Conservation (phyloP, 163 green algal genomes). For the Scenedesmus sp. region DNA sequence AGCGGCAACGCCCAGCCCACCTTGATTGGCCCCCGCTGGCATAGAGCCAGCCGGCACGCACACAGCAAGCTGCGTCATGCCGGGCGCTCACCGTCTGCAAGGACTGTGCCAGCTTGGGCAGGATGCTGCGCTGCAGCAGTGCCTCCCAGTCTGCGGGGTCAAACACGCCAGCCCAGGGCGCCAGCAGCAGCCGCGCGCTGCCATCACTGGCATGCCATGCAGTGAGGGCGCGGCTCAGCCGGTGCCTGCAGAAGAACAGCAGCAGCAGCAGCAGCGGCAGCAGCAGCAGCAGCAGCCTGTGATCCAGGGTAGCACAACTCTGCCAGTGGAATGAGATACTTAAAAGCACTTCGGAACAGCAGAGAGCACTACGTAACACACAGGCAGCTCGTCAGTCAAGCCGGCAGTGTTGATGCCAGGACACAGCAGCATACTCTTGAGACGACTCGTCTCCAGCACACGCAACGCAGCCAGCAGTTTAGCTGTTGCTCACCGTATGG, state of each 20-base stretch:
- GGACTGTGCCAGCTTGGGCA: conserved; percentile 90
- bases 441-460: too few species aligned
- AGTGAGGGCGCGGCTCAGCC: conserved; percentile 29
- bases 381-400: too few species aligned
- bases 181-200: conserved; percentile 80
- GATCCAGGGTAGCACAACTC: not conserved
- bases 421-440: too few species aligned
- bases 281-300: not conserved
- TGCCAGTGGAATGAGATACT: too few species aligned
- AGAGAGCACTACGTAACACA: too few species aligned
- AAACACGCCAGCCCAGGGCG: conserved; percentile 94
- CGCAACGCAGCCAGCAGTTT: too few species aligned
- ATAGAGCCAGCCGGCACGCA: too few species aligned
- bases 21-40: too few species aligned
- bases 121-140: conserved; percentile 82
- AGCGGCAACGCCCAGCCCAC: too few species aligned
- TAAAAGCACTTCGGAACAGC: too few species aligned
- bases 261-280: not conserved
- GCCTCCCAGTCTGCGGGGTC: conserved; percentile 85
- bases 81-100: conserved; percentile 63
- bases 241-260: not conserved
- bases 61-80: too few species aligned
- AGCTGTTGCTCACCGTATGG: conserved; percentile 69
- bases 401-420: too few species aligned
- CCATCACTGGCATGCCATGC: conserved; percentile 87